Conservation (phyloP, 495 filamentous ascomycete species). For the Xylaria curta region DNA sequence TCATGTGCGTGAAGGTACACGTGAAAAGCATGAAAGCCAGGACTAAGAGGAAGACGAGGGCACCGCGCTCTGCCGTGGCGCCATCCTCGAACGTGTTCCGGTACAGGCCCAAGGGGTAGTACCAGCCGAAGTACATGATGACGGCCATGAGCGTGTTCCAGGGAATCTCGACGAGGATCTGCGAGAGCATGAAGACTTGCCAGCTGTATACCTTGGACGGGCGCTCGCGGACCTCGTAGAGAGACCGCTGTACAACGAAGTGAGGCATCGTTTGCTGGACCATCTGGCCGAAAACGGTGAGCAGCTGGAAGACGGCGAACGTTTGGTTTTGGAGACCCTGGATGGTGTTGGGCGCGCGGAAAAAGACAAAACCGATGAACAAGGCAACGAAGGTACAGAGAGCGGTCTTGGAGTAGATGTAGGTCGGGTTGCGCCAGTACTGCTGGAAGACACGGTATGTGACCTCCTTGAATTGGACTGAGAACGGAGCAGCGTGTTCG, state of each 20-base stretch:
- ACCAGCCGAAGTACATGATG: constrained; percentile 76
- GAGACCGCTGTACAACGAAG: constrained; percentile 75
- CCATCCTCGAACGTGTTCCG: constrained; percentile 67
- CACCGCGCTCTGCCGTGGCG: constrained; percentile 63
- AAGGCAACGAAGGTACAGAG: constrained; percentile 67
- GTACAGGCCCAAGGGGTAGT: constrained; percentile 81
- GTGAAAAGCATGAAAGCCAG: constrained; percentile 72
- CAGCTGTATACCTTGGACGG: constrained; percentile 85
- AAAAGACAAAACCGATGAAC: constrained; percentile 92
- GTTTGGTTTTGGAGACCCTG: constrained; percentile 89
- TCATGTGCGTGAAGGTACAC: constrained; percentile 71
- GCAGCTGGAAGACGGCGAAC: constrained; percentile 84
- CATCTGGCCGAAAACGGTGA: constrained; percentile 76
- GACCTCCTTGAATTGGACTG: constrained; percentile 59
- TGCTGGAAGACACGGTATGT: constrained; percentile 77
- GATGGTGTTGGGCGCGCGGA: constrained; percentile 67
- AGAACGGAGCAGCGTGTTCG: constrained; percentile 65
- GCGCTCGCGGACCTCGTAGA: constrained; percentile 87
- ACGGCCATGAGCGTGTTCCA: constrained; percentile 76
- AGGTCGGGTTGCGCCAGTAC: constrained; percentile 87
- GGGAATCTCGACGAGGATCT: constrained; percentile 76
- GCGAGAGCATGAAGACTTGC: constrained; percentile 80
- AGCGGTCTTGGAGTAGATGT: constrained; percentile 75
- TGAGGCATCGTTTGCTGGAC: constrained; percentile 86
- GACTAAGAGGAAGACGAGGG: constrained; percentile 69